Conservation (phyloP, 139 green algal genomes). For the Chloropicon primus region DNA sequence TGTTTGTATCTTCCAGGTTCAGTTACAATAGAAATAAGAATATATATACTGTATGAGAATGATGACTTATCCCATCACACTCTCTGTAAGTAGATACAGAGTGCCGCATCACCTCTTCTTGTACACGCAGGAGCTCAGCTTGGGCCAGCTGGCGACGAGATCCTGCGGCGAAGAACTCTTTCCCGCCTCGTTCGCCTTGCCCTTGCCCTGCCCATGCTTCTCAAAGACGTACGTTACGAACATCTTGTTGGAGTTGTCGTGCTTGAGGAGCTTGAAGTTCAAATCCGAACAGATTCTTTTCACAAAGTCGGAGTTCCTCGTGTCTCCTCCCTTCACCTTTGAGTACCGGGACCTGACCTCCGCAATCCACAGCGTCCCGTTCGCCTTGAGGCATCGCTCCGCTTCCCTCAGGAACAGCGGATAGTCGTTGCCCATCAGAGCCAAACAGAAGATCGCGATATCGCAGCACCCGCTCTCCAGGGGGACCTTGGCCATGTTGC, state of each 20-base stretch:
- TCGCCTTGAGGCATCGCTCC: constrained; percentile 47
- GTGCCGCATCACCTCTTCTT: constrained; percentile 50
- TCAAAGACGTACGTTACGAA: constrained; percentile 57
- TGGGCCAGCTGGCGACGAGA: constrained; percentile 37
- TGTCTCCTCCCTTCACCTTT: not conserved
- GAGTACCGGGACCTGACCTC: constrained; percentile 47
- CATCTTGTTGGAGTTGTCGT: constrained; percentile 50
- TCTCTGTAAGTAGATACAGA: not conserved
- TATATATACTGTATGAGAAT: too few relatives aligned
- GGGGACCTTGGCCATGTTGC: constrained; percentile 72
- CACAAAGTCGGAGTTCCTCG: not conserved
- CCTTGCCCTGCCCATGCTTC: constrained; percentile 18
- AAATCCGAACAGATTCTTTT: constrained; percentile 8
- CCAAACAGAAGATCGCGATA: constrained; percentile 82
- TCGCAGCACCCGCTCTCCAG: constrained; percentile 43
- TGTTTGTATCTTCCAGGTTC: too few relatives aligned
- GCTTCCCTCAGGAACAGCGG: constrained; percentile 66
- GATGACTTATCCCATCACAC: not conserved
- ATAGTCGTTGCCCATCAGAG: constrained; percentile 95
- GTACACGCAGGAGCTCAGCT: constrained; percentile 62
- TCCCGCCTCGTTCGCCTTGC: constrained; percentile 1
- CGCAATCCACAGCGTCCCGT: constrained; percentile 76
- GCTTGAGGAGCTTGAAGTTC: constrained; percentile 38
- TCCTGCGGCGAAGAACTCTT: constrained; percentile 13
- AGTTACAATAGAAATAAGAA: too few relatives aligned